Conservation (phyloP, 1,139 yeast genomes). For the Protomyces inundatus region DNA sequence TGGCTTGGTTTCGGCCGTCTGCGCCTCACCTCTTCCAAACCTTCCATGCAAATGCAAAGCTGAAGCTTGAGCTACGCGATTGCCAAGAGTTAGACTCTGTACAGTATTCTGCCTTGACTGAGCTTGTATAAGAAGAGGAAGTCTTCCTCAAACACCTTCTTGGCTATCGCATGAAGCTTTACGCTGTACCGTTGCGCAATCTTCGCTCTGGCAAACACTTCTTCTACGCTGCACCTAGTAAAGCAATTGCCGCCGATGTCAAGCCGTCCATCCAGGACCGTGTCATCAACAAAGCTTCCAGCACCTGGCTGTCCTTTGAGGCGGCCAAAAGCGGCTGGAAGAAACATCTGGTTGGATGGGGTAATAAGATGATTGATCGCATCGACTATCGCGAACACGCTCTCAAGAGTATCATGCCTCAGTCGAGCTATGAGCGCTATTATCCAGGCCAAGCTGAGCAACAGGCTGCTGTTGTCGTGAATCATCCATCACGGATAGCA, state of each 20-base stretch:
- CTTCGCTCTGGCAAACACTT: conserved; percentile 1
- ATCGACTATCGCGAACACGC: conserved; percentile 45
- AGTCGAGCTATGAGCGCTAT: conserved; percentile 11
- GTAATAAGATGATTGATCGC: conserved; percentile 38
- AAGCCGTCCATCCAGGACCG: conserved; percentile 25
- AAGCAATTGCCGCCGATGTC: neutral
- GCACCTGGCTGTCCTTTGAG: conserved; percentile 28
- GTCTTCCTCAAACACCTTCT: no score
- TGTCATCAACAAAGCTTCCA: conserved; percentile 21
- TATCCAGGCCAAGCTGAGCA: neutral
- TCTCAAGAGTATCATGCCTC: conserved; percentile 32
- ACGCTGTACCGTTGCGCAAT: conserved; percentile 9
- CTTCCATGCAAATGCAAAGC: no score
- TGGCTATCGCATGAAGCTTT: conserved; percentile 4
- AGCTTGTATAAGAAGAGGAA: no score
- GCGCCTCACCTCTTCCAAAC: no score
- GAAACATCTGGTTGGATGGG: conserved; percentile 38
- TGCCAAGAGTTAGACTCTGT: no score
- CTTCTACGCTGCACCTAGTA: conserved; percentile 5
- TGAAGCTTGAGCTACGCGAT: no score
- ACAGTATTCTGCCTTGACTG: no score
- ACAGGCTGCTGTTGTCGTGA: neutral
- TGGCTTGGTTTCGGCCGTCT: no score
- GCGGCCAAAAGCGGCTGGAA: conserved; percentile 40
- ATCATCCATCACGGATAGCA: neutral